Percentiles rank a stretch among this genome's conserved stretches.
phyloP scores from a whole-genome alignment of 2,329 filamentous ascomycete genomes.

The Whalleya microplaca region DNA sequence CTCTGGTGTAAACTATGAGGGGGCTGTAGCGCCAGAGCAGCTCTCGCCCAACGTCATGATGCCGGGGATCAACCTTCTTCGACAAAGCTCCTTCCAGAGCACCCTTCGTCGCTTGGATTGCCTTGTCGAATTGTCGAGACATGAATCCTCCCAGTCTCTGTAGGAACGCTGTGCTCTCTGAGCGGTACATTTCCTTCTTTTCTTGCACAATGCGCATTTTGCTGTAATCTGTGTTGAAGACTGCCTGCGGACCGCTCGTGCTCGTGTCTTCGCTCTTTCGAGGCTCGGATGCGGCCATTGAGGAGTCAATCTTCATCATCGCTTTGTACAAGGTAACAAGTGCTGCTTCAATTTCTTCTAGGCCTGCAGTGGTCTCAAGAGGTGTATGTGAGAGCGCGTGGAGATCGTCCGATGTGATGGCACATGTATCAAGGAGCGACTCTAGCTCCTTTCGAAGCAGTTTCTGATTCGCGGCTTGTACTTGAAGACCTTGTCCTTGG shows the following conservation, averaged over 20 bases:
- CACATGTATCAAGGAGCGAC: slow-evolving; percentile 86
- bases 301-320: slow-evolving; percentile 90
- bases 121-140: slow-evolving; percentile 76
- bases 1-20: slow-evolving; percentile 83
- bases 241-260: slow-evolving; percentile 48
- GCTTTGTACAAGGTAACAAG: slow-evolving; percentile 86
- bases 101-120: slow-evolving; percentile 71
- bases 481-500: slow-evolving; percentile 93
- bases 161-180: slow-evolving; percentile 77
- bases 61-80: slow-evolving; percentile 70
- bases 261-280: slow-evolving; percentile 54
- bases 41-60: slow-evolving; percentile 73
- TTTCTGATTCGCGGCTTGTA: slow-evolving; percentile 96
- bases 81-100: slow-evolving; percentile 63
- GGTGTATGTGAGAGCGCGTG: slow-evolving; percentile 74
- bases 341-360: slow-evolving; percentile 77
- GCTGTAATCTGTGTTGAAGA: slow-evolving; percentile 74
- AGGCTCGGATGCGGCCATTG: slow-evolving; percentile 60
- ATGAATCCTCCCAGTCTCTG: slow-evolving; percentile 81
- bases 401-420: slow-evolving; percentile 78
- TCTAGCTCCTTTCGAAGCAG: slow-evolving; percentile 88
- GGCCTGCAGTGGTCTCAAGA: slow-evolving; percentile 69
- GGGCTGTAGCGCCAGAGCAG: slow-evolving; percentile 87
- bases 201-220: slow-evolving; percentile 94
- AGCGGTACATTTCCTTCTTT: slow-evolving; percentile 87